phyloP scores from a whole-genome alignment of 176 grass and related monocot species.

The Carex kokanica region DNA sequence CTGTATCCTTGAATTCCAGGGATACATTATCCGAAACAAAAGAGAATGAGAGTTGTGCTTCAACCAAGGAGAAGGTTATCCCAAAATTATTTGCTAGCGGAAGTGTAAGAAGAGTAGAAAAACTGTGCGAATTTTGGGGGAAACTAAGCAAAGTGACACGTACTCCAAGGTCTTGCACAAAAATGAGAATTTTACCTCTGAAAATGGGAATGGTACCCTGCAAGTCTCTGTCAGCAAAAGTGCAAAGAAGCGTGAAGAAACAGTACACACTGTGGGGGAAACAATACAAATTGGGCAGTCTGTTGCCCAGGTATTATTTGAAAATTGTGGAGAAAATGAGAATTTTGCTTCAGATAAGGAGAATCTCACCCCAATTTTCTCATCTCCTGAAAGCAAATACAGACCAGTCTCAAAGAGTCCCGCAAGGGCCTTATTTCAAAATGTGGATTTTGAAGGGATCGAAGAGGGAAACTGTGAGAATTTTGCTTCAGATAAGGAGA shows the following conservation, averaged over 20 bases:
- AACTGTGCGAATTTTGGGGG: slow-evolving; percentile 10
- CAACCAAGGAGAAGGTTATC: slow-evolving; percentile 4
- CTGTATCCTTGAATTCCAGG: background rate
- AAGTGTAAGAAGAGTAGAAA: slow-evolving; percentile 18
- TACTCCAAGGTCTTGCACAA: background rate
- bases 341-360: slow-evolving; percentile 45
- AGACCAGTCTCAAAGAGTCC: background rate
- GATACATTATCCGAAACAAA: slow-evolving; percentile 6
- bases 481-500: slow-evolving; percentile 83
- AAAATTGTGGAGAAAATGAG: slow-evolving; percentile 22
- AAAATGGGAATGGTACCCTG: slow-evolving; percentile 19
- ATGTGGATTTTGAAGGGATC: slow-evolving; percentile 10
- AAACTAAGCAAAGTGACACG: background rate
- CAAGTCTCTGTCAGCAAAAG: slow-evolving; percentile 11
- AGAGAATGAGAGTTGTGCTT: slow-evolving; percentile 15
- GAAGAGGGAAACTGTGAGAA: slow-evolving; percentile 39
- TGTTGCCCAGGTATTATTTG: slow-evolving; percentile 1
- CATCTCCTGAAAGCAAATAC: slow-evolving; percentile 32
- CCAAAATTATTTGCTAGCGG: background rate
- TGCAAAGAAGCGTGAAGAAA: slow-evolving; percentile 11
- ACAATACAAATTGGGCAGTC: background rate
- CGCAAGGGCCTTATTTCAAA: slow-evolving; percentile 46
- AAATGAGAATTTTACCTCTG: slow-evolving; percentile 3
- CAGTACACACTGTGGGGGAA: background rate
- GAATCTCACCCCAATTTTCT: slow-evolving; percentile 38